phyloP scores from a whole-genome alignment of 257 asterid genomes.

The Nemophila menziesii region DNA sequence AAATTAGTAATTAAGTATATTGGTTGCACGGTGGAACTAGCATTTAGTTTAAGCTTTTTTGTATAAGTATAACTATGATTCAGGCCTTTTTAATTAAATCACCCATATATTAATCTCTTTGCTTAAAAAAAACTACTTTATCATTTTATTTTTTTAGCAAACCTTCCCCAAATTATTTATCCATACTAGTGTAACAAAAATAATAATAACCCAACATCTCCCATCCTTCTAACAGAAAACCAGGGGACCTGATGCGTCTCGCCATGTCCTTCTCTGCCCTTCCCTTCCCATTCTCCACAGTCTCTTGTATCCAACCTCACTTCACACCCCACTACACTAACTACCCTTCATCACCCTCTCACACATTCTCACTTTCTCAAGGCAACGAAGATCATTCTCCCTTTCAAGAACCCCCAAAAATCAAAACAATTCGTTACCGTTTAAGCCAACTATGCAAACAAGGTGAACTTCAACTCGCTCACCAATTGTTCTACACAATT shows the following conservation, averaged over 20 bases:
- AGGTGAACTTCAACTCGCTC: conserved; percentile 50
- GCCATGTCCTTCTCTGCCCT: conserved; percentile 38
- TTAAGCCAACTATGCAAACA: conserved; percentile 59
- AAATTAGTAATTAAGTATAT: no score
- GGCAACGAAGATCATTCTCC: background rate
- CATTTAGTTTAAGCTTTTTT: no score
- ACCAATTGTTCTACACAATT: conserved; percentile 77
- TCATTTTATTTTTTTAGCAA: no score
- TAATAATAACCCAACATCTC: no score
- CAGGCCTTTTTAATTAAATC: no score
- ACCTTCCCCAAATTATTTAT: no score
- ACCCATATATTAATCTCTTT: no score
- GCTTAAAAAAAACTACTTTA: no score
- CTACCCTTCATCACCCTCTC: conserved; percentile 3
- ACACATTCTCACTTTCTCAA: conserved; percentile 1
- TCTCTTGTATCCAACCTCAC: conserved; percentile 33
- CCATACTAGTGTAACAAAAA: no score
- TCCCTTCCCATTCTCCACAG: conserved; percentile 31
- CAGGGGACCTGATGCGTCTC: conserved; percentile 26
- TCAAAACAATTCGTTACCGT: conserved; percentile 71
- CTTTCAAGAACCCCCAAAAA: conserved; percentile 13
- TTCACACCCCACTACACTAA: conserved; percentile 20
- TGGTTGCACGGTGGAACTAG: no score
- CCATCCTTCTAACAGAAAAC: no score
- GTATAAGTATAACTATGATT: no score